These are phyloP conservation scores for Chlorophyllum brunneum DNA, from an alignment of 768 basidiomycete species.

Conservation along the genomic window DNA sequence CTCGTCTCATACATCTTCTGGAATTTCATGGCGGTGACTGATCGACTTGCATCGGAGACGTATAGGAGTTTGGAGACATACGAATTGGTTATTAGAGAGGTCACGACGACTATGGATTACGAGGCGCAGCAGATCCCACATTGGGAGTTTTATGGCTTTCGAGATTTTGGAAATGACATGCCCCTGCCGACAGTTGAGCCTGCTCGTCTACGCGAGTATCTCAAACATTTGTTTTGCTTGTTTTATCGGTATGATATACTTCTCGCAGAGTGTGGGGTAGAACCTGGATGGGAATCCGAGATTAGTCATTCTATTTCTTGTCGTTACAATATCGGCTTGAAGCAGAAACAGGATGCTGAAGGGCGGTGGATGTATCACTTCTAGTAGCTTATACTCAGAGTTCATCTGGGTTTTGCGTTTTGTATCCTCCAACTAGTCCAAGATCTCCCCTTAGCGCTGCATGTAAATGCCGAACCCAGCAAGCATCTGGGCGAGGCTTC, in stretches of 20 bases:
- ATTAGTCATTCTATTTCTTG: too few species aligned
- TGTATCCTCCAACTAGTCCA: too few species aligned
- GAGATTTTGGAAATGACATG: not conserved
- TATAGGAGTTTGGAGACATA: conserved; percentile 24
- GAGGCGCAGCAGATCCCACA: conserved; percentile 31
- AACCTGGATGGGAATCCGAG: conserved; percentile 12
- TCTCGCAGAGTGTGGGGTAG: conserved; percentile 29
- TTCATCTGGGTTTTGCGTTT: too few species aligned
- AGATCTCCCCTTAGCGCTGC: too few species aligned
- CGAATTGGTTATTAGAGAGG: conserved; percentile 13
- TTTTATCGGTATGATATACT: conserved; percentile 36
- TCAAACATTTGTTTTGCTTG: conserved; percentile 31
- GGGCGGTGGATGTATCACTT: too few species aligned
- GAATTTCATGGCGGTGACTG: conserved; percentile 30
- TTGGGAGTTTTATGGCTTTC: conserved; percentile 20
- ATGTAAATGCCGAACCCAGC: too few species aligned
- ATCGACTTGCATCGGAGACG: conserved; percentile 21
- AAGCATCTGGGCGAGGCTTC: too few species aligned
- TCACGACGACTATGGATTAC: conserved; percentile 21
- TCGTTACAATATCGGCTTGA: too few species aligned
- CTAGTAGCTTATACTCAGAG: too few species aligned
- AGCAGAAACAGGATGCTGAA: too few species aligned
- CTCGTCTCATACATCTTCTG: conserved; percentile 39
- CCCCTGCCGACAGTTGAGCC: conserved; percentile 9
- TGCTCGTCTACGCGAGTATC: conserved; percentile 25